Percentiles rank a stretch among this genome's conserved stretches.
These are phyloP conservation scores for Globisporangium paddicum DNA, from an alignment of 352 stramenopile species.

Conservation along the genomic window DNA sequence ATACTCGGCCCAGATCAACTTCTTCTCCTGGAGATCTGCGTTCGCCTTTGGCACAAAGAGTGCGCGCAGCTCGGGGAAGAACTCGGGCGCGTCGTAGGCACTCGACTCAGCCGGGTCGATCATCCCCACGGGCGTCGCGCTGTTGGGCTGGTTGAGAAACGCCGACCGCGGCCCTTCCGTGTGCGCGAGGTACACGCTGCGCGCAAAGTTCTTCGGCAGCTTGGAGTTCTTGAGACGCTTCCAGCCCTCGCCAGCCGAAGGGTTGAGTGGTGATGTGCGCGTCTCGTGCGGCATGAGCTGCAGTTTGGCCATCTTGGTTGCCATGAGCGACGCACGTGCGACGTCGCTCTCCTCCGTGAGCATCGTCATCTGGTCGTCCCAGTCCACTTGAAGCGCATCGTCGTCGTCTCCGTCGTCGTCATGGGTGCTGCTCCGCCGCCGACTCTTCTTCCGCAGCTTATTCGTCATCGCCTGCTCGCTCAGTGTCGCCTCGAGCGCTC, in stretches of 20 bases:
- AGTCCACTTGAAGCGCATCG: slow-evolving; percentile 35
- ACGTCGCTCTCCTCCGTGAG: slow-evolving; percentile 48
- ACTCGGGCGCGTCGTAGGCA: slow-evolving; percentile 51
- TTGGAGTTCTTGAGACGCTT: slow-evolving; percentile 60
- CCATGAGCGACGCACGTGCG: slow-evolving; percentile 42
- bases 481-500: slow-evolving; percentile 7
- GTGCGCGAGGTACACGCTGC: slow-evolving; percentile 45
- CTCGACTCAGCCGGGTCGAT: slow-evolving; percentile 60
- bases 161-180: slow-evolving; percentile 52
- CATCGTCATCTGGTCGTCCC: slow-evolving; percentile 33
- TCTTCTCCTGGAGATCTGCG: slow-evolving; percentile 60
- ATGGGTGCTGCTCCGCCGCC: not conserved
- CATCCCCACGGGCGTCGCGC: slow-evolving; percentile 58
- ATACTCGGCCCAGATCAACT: slow-evolving; percentile 39
- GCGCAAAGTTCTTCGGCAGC: slow-evolving; percentile 56
- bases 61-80: slow-evolving; percentile 51
- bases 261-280: slow-evolving; percentile 15
- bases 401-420: slow-evolving; percentile 20
- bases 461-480: not conserved
- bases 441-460: slow-evolving; percentile 1
- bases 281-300: slow-evolving; percentile 26
- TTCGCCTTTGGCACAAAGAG: slow-evolving; percentile 48
- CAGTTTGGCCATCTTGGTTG: slow-evolving; percentile 55
- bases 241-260: slow-evolving; percentile 48
- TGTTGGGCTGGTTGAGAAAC: slow-evolving; percentile 68